A percentile compares a stretch with the other conserved stretches of the same genome.
Evolutionary conservation across 148 eudicot genomes (phyloP).

Genomic region (Camellia granthamiana): DNA sequence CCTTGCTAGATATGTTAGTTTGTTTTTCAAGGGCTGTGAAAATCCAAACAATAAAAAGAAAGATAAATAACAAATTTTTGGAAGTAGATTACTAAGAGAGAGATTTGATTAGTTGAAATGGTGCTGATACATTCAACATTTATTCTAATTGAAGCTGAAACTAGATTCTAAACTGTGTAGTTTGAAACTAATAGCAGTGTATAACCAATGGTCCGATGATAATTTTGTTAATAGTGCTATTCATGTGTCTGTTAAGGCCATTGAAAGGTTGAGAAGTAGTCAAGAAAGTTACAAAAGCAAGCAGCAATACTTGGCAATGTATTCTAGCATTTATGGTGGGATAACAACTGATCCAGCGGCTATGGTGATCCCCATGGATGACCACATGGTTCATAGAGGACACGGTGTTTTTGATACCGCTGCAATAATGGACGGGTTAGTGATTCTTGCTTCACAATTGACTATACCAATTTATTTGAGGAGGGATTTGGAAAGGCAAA

Average conservation of each 20-base stretch:
- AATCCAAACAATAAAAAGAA: not conserved
- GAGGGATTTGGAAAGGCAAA: no score
- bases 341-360: conserved; percentile 73
- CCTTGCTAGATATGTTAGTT: not conserved
- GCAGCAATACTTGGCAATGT: conserved; percentile 72
- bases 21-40: not conserved
- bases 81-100: not conserved
- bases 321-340: conserved; percentile 81
- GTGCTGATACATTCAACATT: not conserved
- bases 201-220: not conserved
- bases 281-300: conserved; percentile 45
- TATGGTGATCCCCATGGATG: conserved; percentile 89
- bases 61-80: not conserved
- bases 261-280: conserved; percentile 48
- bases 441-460: conserved; percentile 7
- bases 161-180: not conserved
- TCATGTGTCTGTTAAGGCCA: conserved; percentile 35
- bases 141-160: not conserved
- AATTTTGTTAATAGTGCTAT: conserved; percentile 5
- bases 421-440: conserved; percentile 66
- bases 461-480: not conserved
- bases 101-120: not conserved
- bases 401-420: conserved; percentile 93
- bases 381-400: conserved; percentile 97
- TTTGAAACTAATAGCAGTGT: not conserved